phyloP scores from a whole-genome alignment of 495 filamentous ascomycete genomes.

The Penicillium robsamsonii region DNA sequence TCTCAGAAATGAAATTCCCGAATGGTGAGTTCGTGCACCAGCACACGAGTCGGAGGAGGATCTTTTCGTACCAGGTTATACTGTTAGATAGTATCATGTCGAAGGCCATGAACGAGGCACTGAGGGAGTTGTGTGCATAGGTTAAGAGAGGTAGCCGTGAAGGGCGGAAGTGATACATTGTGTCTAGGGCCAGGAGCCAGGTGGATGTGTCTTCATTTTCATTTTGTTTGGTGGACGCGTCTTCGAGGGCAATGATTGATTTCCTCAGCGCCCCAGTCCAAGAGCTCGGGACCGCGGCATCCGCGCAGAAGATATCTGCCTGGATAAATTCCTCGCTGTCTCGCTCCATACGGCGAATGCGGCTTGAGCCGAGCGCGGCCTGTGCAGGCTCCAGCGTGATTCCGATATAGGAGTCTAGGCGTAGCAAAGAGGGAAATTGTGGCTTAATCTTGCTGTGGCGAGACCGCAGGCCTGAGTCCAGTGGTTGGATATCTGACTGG shows the following conservation, averaged over 20 bases:
- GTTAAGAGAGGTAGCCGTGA: constrained; percentile 41
- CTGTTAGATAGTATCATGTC: constrained; percentile 32
- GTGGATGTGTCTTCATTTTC: constrained; percentile 8
- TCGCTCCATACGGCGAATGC: constrained; percentile 9
- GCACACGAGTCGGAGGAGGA: constrained; percentile 37
- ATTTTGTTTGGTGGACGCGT: neutral
- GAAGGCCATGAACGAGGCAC: constrained; percentile 47
- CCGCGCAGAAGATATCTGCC: constrained; percentile 31
- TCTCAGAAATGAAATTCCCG: constrained; percentile 47
- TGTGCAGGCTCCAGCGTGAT: constrained; percentile 40
- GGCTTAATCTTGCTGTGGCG: neutral
- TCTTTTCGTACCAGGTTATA: constrained; percentile 17
- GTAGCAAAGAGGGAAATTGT: neutral
- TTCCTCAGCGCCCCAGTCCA: constrained; percentile 27
- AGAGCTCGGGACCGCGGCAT: constrained; percentile 29
- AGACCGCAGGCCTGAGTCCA: neutral
- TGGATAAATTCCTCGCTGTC: neutral
- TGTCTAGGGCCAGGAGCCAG: constrained; percentile 52
- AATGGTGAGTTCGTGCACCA: constrained; percentile 33
- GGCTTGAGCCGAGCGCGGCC: constrained; percentile 27
- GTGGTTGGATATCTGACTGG: neutral
- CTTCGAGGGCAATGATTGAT: constrained; percentile 9
- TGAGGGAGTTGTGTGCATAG: constrained; percentile 30
- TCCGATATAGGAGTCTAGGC: constrained; percentile 42
- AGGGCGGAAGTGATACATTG: constrained; percentile 50